Percentiles rank a stretch among this genome's conserved stretches.
Conservation (phyloP, 202 grass and related monocot genomes). For the Carex sylvatica region DNA sequence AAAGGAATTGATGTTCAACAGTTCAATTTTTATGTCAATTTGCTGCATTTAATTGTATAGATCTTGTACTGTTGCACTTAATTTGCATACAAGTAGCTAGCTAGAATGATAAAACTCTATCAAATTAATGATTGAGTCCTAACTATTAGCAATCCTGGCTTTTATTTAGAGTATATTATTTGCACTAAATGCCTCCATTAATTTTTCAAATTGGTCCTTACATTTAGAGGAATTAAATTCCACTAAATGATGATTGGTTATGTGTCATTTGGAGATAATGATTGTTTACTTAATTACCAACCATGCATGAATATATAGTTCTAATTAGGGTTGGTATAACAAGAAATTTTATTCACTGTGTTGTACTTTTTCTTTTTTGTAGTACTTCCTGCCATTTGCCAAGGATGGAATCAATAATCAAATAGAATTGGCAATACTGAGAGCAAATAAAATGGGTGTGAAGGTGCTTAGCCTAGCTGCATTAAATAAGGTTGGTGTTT, state of each 20-base stretch:
- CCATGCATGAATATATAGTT: too few species aligned
- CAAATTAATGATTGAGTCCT: neutral
- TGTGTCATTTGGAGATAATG: neutral
- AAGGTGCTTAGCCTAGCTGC: conserved; percentile 88
- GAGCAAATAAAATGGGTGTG: conserved; percentile 69
- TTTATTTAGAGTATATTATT: neutral
- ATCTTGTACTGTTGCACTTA: conserved; percentile 5
- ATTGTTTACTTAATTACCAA: neutral
- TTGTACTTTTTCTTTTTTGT: neutral
- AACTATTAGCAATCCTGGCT: neutral
- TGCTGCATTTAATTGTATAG: neutral
- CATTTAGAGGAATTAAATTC: neutral
- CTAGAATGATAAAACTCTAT: neutral
- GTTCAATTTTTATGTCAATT: neutral
- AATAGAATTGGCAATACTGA: conserved; percentile 77
- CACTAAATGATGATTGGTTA: neutral
- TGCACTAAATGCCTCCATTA: neutral
- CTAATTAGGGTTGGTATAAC: too few species aligned
- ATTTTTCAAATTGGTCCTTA: neutral
- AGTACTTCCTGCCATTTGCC: conserved; percentile 80
- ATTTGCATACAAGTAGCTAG: neutral
- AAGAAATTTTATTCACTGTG: too few species aligned
- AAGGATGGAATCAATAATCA: conserved; percentile 79
- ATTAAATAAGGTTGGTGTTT: conserved; percentile 64
- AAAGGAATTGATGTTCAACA: neutral